A percentile compares a stretch with the other conserved stretches of the same genome.
Evolutionary conservation across 2,329 filamentous ascomycete genomes (phyloP).

Genomic region (Cercospora canescens): DNA sequence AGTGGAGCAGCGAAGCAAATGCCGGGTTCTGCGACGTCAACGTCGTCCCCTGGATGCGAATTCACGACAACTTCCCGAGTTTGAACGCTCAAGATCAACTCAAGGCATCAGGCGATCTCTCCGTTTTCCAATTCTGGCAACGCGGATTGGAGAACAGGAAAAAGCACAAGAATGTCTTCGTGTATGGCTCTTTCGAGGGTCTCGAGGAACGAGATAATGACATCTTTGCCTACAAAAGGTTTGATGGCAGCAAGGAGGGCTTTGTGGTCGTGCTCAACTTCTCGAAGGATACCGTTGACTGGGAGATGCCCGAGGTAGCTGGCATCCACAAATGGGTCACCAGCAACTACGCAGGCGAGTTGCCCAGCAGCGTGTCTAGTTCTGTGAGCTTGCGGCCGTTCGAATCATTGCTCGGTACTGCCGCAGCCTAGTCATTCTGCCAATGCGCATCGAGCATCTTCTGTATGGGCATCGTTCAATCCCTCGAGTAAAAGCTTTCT

Average conservation of each 20-base stretch:
- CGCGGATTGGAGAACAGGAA: constrained; percentile 56
- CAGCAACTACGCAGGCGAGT: constrained; percentile 34
- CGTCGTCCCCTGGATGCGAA: constrained; percentile 68
- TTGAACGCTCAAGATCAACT: constrained; percentile 63
- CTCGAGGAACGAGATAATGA: constrained; percentile 53
- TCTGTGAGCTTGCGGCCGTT: constrained; percentile 35
- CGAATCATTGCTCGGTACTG: constrained; percentile 36
- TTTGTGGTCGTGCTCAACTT: constrained; percentile 41
- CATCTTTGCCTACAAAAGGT: constrained; percentile 54
- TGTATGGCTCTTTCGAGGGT: constrained; percentile 60
- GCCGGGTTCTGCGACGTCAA: constrained; percentile 62
- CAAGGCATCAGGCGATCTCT: constrained; percentile 36
- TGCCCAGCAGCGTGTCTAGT: constrained; percentile 27
- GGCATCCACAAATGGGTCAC: constrained; percentile 38
- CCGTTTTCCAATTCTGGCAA: constrained; percentile 64
- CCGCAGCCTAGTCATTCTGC: neutral
- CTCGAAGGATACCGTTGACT: constrained; percentile 33
- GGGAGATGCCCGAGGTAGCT: constrained; percentile 36
- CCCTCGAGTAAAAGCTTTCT: too few species aligned
- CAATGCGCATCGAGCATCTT: too few species aligned
- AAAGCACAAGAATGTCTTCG: constrained; percentile 58
- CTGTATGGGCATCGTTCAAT: too few species aligned
- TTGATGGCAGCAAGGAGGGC: constrained; percentile 27
- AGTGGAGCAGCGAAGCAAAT: constrained; percentile 63
- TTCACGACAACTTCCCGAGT: constrained; percentile 62